Conservation (phyloP, 2,329 filamentous ascomycete genomes). For the Trichophaea hybrida region DNA sequence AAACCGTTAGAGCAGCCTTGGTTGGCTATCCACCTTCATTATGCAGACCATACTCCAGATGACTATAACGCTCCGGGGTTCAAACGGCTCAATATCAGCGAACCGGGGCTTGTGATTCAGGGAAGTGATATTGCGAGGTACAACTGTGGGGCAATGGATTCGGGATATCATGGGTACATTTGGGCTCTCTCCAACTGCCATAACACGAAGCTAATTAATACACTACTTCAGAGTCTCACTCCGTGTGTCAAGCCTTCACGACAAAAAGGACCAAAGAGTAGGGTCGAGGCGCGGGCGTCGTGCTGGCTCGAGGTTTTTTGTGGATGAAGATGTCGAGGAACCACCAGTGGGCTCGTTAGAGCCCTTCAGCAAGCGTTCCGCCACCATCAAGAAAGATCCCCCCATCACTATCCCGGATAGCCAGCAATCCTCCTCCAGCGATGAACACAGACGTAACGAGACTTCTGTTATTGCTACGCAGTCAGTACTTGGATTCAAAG, state of each 20-base stretch:
- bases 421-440: not conserved
- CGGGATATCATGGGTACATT: constrained; percentile 26
- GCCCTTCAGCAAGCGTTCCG: not conserved
- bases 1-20: constrained; percentile 24
- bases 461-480: no score
- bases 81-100: constrained; percentile 18
- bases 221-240: not conserved
- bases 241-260: not conserved
- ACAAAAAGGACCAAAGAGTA: not conserved
- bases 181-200: constrained; percentile 6
- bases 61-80: constrained; percentile 27
- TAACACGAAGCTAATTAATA: no score
- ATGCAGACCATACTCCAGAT: constrained; percentile 24
- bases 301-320: not conserved
- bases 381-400: not conserved
- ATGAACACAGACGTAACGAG: no score
- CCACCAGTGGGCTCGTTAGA: not conserved
- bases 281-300: not conserved
- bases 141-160: constrained; percentile 22
- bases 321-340: not conserved
- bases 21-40: constrained; percentile 27
- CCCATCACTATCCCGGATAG: not conserved
- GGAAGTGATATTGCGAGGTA: constrained; percentile 15
- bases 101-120: constrained; percentile 10
- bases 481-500: no score